Conservation (phyloP, 148 eudicot species). For the Talinum fruticosum region DNA sequence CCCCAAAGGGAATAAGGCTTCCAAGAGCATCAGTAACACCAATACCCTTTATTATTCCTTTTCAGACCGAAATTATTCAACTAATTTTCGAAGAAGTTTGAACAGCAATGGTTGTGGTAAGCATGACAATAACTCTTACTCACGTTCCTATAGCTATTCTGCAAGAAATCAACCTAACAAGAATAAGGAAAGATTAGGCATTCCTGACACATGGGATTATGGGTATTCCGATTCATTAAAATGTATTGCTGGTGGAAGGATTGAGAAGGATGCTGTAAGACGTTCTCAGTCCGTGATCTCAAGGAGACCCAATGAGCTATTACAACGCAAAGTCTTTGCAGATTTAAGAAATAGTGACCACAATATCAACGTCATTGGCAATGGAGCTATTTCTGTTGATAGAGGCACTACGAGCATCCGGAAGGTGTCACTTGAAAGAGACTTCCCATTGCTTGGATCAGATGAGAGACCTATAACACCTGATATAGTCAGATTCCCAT, state of each 20-base stretch:
- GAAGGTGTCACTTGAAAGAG: conserved; percentile 62
- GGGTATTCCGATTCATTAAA: conserved; percentile 54
- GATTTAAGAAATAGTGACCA: conserved; percentile 31
- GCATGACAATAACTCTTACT: conserved; percentile 36
- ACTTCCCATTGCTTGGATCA: conserved; percentile 67
- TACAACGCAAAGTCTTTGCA: conserved; percentile 25
- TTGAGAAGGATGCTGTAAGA: conserved; percentile 43
- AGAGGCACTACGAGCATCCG: conserved; percentile 26
- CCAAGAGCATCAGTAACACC: conserved; percentile 38
- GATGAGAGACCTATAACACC: conserved; percentile 59
- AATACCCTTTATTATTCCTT: conserved; percentile 27
- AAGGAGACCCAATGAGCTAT: conserved; percentile 43
- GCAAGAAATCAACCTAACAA: conserved; percentile 53
- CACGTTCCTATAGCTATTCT: conserved; percentile 58
- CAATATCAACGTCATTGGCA: conserved; percentile 29
- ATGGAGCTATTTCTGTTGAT: conserved; percentile 33
- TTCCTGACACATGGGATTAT: conserved; percentile 40
- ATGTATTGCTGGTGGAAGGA: conserved; percentile 38
- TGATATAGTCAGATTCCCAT: conserved; percentile 50
- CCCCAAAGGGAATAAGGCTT: conserved; percentile 39
- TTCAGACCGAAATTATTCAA: conserved; percentile 43
- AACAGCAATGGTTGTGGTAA: conserved; percentile 55
- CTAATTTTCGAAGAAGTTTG: conserved; percentile 47
- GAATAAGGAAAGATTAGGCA: conserved; percentile 54
- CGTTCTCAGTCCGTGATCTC: conserved; percentile 60